A percentile compares a stretch with the other conserved stretches of the same genome.
Conservation (phyloP, 2,329 filamentous ascomycete species). For the Colletotrichum graminicola region DNA sequence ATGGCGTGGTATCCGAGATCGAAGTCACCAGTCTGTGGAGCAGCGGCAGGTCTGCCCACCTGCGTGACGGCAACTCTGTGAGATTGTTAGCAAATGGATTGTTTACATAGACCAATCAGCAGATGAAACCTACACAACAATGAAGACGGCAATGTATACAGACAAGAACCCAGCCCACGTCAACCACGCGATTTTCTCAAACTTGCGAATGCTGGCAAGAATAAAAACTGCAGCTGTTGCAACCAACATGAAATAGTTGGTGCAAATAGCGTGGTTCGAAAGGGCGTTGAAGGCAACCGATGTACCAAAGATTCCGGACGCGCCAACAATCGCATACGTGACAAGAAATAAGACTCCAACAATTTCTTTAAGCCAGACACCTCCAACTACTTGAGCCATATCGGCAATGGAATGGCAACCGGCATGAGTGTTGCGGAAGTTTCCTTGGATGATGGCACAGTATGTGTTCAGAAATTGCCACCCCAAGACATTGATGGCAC, state of each 20-base stretch:
- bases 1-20: slow-evolving; percentile 71
- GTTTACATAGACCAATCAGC: neutral
- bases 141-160: slow-evolving; percentile 69
- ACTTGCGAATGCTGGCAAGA: slow-evolving; percentile 67
- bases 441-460: slow-evolving; percentile 54
- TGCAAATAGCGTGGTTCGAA: slow-evolving; percentile 69
- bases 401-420: slow-evolving; percentile 61
- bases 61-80: slow-evolving; percentile 66
- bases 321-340: slow-evolving; percentile 68
- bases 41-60: slow-evolving; percentile 69
- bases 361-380: slow-evolving; percentile 63
- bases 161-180: slow-evolving; percentile 71
- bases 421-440: slow-evolving; percentile 54
- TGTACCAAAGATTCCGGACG: slow-evolving; percentile 69
- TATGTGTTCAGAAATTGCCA: slow-evolving; percentile 58
- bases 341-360: slow-evolving; percentile 68
- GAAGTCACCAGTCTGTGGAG: slow-evolving; percentile 68
- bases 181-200: slow-evolving; percentile 71
- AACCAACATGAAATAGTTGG: slow-evolving; percentile 68
- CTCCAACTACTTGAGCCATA: slow-evolving; percentile 70
- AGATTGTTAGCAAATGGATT: slow-evolving; percentile 6
- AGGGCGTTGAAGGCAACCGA: slow-evolving; percentile 71
- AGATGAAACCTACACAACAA: slow-evolving; percentile 59
- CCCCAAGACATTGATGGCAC: slow-evolving; percentile 57
- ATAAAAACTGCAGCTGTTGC: slow-evolving; percentile 63